Evolutionary conservation across 805 yeast genomes (phyloP).

Genomic region (Saccharomycopsis capsularis): DNA sequence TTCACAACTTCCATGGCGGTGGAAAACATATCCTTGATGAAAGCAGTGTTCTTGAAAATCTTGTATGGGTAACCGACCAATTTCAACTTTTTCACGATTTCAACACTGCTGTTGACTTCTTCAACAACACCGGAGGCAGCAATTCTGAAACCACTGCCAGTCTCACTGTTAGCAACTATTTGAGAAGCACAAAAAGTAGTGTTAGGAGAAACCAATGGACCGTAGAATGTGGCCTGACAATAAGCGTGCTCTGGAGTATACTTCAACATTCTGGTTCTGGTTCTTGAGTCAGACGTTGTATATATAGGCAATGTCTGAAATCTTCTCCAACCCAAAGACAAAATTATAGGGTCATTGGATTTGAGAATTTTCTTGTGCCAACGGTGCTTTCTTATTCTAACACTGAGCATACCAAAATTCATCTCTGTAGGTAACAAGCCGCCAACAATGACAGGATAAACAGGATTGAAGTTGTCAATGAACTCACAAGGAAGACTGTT

Average conservation of each 20-base stretch:
- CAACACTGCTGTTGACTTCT: slow-evolving; percentile 83
- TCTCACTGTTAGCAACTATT: slow-evolving; percentile 71
- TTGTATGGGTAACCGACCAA: slow-evolving; percentile 93
- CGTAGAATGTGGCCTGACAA: slow-evolving; percentile 92
- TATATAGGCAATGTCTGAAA: slow-evolving; percentile 95
- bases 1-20: slow-evolving; percentile 92
- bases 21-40: slow-evolving; percentile 92
- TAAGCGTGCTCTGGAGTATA: slow-evolving; percentile 98
- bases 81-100: slow-evolving; percentile 92
- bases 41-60: slow-evolving; percentile 92
- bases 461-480: slow-evolving; percentile 77
- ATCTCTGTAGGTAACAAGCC: slow-evolving; percentile 88
- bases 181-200: slow-evolving; percentile 97
- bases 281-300: slow-evolving; percentile 94
- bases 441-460: slow-evolving; percentile 80
- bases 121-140: slow-evolving; percentile 96
- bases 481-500: slow-evolving; percentile 84
- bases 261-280: slow-evolving; percentile 95
- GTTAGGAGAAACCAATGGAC: slow-evolving; percentile 95
- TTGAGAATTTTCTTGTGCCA: slow-evolving; percentile 97
- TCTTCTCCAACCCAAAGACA: slow-evolving; percentile 97
- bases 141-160: slow-evolving; percentile 86
- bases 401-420: slow-evolving; percentile 87
- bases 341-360: slow-evolving; percentile 88
- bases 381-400: slow-evolving; percentile 93